Percentiles rank a stretch among this genome's conserved stretches.
These are phyloP conservation scores for Botrytis elliptica DNA, from an alignment of 2,329 filamentous ascomycete genomes.

Conservation along the genomic window DNA sequence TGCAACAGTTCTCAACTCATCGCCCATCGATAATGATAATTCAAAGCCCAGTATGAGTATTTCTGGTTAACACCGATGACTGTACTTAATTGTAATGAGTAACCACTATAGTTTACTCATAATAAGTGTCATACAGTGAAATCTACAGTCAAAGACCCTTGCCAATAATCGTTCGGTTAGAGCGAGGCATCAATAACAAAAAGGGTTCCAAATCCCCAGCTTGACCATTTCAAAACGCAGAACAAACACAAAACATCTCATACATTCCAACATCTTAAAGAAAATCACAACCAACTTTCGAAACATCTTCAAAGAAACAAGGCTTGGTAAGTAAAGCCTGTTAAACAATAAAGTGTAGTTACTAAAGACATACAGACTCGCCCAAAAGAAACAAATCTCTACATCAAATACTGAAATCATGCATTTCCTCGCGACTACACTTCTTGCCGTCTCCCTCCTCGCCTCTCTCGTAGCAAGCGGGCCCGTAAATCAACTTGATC, in stretches of 20 bases:
- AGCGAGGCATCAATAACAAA: not conserved
- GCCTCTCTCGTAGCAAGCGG: not conserved
- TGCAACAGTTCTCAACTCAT: not conserved
- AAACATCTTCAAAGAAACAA: not conserved
- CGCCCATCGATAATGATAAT: not conserved
- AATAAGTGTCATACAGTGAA: not conserved
- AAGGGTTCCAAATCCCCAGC: not conserved
- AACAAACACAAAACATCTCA: not conserved
- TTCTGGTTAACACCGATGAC: not conserved
- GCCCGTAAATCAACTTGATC: not conserved
- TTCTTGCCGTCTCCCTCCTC: not conserved
- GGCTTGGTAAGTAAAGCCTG: not conserved
- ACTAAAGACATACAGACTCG: not conserved
- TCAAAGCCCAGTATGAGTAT: not conserved
- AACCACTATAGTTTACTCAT: not conserved
- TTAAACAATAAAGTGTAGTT: not conserved
- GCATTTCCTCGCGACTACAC: not conserved
- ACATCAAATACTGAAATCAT: not conserved
- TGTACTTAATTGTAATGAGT: not conserved
- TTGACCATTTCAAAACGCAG: not conserved
- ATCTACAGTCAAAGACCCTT: not conserved
- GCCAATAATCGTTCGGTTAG: not conserved
- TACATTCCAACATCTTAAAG: not conserved
- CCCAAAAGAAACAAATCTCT: not conserved
- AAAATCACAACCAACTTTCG: not conserved